Evolutionary conservation across 2,329 filamentous ascomycete species (phyloP).

Genomic region (Fusarium armeniacum): DNA sequence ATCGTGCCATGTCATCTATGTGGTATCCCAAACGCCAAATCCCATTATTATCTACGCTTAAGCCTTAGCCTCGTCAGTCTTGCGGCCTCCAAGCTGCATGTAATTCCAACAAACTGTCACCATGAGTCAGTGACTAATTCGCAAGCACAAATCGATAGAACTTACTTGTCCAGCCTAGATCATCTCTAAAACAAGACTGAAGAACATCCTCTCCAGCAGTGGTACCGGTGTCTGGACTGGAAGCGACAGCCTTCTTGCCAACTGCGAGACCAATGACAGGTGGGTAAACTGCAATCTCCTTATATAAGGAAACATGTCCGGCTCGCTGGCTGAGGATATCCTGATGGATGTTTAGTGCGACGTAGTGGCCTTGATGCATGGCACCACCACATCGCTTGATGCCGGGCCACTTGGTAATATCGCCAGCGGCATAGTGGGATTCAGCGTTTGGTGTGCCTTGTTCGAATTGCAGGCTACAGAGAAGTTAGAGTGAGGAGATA

Average conservation of each 20-base stretch:
- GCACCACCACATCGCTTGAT: slow-evolving; percentile 85
- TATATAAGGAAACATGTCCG: slow-evolving; percentile 60
- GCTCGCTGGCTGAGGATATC: slow-evolving; percentile 63
- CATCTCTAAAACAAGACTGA: slow-evolving; percentile 75
- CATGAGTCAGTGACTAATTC: slow-evolving; percentile 32
- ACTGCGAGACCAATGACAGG: slow-evolving; percentile 80
- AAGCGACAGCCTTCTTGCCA: slow-evolving; percentile 77
- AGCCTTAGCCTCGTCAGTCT: slow-evolving; percentile 46
- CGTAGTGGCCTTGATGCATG: slow-evolving; percentile 78
- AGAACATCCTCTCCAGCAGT: slow-evolving; percentile 73
- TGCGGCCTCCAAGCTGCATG: slow-evolving; percentile 61
- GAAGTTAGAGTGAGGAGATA: background rate
- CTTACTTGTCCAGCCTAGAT: slow-evolving; percentile 75
- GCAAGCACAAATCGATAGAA: slow-evolving; percentile 29
- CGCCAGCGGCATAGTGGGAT: slow-evolving; percentile 77
- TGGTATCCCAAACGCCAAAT: slow-evolving; percentile 43
- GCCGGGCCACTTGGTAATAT: slow-evolving; percentile 78
- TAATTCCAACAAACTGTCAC: slow-evolving; percentile 69
- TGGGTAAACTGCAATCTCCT: slow-evolving; percentile 66
- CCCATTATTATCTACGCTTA: slow-evolving; percentile 25
- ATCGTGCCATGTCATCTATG: background rate
- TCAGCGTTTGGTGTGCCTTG: slow-evolving; percentile 67
- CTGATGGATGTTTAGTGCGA: slow-evolving; percentile 77
- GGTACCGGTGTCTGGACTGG: slow-evolving; percentile 69
- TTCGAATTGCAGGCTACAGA: slow-evolving; percentile 67